Percentiles rank a stretch among this genome's conserved stretches.
phyloP scores from a whole-genome alignment of 805 yeast species.

The Candida qinlingensis region DNA sequence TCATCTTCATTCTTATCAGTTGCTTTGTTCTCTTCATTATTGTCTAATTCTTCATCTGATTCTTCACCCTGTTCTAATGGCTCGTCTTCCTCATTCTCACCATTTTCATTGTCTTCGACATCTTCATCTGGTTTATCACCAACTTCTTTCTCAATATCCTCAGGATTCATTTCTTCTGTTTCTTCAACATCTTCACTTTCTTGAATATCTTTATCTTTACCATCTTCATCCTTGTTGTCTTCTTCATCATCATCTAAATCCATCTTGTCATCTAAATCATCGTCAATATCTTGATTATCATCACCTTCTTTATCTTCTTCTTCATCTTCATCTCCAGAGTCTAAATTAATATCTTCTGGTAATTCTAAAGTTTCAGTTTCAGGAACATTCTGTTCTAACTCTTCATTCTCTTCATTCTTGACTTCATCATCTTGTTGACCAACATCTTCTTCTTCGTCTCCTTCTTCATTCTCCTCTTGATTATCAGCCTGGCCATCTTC shows the following conservation, averaged over 20 bases:
- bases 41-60: constrained; percentile 28
- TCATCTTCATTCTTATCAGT: constrained; percentile 26
- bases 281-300: constrained; percentile 29
- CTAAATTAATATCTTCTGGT: constrained; percentile 89
- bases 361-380: constrained; percentile 83
- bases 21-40: constrained; percentile 8
- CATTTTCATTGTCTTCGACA: constrained; percentile 27
- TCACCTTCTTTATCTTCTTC: constrained; percentile 38
- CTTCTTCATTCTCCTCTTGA: constrained; percentile 31
- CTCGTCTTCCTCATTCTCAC: constrained; percentile 26
- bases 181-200: constrained; percentile 26
- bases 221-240: constrained; percentile 23
- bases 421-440: constrained; percentile 82
- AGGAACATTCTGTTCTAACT: constrained; percentile 68
- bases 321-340: constrained; percentile 64
- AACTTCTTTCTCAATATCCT: constrained; percentile 21
- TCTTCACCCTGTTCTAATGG: constrained; percentile 31
- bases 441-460: constrained; percentile 57
- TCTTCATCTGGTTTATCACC: constrained; percentile 30
- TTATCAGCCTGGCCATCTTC: constrained; percentile 30
- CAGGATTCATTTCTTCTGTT: constrained; percentile 30
- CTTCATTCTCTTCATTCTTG: constrained; percentile 60
- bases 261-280: constrained; percentile 30
- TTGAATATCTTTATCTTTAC: constrained; percentile 23
- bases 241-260: constrained; percentile 44